Evolutionary conservation across 441 rosid species (phyloP).

Genomic region (Mallotus japonicus): DNA sequence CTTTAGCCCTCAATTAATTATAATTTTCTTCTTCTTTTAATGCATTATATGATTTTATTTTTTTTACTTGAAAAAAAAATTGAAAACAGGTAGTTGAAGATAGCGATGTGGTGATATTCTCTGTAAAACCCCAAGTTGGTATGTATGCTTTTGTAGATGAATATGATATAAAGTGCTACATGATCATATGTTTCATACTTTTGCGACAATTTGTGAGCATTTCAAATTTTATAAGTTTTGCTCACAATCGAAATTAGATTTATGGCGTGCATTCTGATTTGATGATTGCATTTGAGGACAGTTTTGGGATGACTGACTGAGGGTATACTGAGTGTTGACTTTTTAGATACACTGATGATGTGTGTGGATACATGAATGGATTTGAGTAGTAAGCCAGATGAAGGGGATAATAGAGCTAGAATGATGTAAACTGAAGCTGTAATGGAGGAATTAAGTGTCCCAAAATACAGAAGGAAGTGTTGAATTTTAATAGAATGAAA

Average conservation of each 20-base stretch:
- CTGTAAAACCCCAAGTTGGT: slow-evolving; percentile 95
- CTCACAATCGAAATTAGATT: no score
- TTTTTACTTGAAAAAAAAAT: background rate
- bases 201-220: no score
- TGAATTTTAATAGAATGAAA: background rate
- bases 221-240: no score
- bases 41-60: background rate
- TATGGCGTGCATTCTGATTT: no score
- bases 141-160: background rate
- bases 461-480: background rate
- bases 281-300: no score
- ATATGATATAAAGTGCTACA: background rate
- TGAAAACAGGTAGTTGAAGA: slow-evolving; percentile 63
- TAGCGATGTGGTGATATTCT: slow-evolving; percentile 78
- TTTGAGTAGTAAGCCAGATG: background rate
- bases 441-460: background rate
- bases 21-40: background rate
- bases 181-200: no score
- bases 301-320: no score
- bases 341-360: no score
- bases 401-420: background rate
- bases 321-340: no score
- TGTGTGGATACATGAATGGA: background rate
- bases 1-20: background rate
- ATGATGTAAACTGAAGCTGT: background rate